phyloP scores from a whole-genome alignment of 192 early-diverging fungal species.

The Geranomyces michiganensis region DNA sequence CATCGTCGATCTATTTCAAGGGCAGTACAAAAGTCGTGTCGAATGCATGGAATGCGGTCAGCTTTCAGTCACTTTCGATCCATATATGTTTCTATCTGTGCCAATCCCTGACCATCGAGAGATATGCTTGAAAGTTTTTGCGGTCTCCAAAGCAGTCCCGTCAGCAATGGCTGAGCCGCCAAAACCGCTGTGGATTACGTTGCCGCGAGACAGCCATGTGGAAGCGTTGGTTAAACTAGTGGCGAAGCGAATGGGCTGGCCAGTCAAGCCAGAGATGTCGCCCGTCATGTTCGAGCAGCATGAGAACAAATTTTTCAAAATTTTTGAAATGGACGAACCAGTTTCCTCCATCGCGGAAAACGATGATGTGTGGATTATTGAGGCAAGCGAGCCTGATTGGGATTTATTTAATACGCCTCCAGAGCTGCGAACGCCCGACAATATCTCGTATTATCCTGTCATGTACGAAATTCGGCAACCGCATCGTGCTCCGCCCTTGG shows the following conservation, averaged over 20 bases:
- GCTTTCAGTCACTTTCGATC: constrained; percentile 79
- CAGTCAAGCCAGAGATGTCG: background rate
- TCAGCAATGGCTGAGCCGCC: background rate
- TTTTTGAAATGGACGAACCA: constrained; percentile 55
- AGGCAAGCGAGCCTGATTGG: constrained; percentile 37
- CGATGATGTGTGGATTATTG: constrained; percentile 42
- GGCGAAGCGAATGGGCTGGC: constrained; percentile 55
- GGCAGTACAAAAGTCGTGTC: constrained; percentile 66
- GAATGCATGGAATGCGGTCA: constrained; percentile 58
- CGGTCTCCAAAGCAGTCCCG: constrained; percentile 13
- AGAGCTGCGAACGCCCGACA: constrained; percentile 1
- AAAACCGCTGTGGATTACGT: constrained; percentile 45
- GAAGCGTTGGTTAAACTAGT: constrained; percentile 62
- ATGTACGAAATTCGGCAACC: constrained; percentile 4
- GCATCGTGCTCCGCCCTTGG: background rate
- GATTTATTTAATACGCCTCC: constrained; percentile 21
- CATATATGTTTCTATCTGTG: constrained; percentile 77
- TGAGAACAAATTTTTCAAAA: constrained; percentile 56
- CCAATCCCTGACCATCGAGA: constrained; percentile 75
- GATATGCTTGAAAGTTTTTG: constrained; percentile 40
- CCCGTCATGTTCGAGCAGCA: constrained; percentile 60
- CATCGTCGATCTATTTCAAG: constrained; percentile 78
- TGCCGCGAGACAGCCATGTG: constrained; percentile 68
- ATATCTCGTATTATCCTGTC: constrained; percentile 13
- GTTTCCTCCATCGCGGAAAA: constrained; percentile 39